A percentile compares a stretch with the other conserved stretches of the same genome.
phyloP scores from a whole-genome alignment of 768 basidiomycete genomes.

The Kockovaella imperatae region DNA sequence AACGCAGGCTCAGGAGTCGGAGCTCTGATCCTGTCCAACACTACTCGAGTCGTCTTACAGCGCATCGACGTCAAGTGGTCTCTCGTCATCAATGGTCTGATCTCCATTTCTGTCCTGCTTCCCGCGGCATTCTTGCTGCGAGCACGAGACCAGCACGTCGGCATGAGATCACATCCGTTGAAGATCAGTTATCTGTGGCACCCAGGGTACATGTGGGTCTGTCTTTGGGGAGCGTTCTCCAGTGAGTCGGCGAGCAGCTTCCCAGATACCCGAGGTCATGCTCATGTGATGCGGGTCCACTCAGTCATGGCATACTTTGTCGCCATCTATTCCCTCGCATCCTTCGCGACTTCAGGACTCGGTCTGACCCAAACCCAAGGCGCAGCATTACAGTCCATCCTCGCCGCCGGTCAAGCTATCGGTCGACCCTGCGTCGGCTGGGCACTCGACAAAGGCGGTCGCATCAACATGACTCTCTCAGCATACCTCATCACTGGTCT shows the following conservation, averaged over 20 bases:
- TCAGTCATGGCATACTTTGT: constrained; percentile 41
- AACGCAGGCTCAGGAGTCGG: constrained; percentile 35
- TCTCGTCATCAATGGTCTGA: constrained; percentile 40
- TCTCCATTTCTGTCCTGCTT: constrained; percentile 31
- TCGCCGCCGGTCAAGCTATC: constrained; percentile 43
- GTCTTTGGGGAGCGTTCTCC: constrained; percentile 36
- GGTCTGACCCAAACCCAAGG: constrained; percentile 39
- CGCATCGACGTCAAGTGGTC: constrained; percentile 27
- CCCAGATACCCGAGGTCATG: not conserved
- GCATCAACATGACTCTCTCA: constrained; percentile 40
- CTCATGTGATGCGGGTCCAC: not conserved
- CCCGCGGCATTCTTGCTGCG: constrained; percentile 36
- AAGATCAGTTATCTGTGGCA: constrained; percentile 32
- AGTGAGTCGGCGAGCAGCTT: constrained; percentile 12
- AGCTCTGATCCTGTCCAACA: constrained; percentile 27
- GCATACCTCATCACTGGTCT: constrained; percentile 39
- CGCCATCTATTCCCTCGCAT: constrained; percentile 40
- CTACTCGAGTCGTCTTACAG: constrained; percentile 23
- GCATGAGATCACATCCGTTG: constrained; percentile 33
- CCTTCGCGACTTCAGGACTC: constrained; percentile 40
- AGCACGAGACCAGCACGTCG: constrained; percentile 32
- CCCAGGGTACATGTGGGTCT: constrained; percentile 40
- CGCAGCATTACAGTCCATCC: constrained; percentile 40
- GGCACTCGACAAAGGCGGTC: constrained; percentile 34
- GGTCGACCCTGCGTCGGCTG: constrained; percentile 40